phyloP scores from a whole-genome alignment of 139 green algal species.

The Zygnema cylindricum region DNA sequence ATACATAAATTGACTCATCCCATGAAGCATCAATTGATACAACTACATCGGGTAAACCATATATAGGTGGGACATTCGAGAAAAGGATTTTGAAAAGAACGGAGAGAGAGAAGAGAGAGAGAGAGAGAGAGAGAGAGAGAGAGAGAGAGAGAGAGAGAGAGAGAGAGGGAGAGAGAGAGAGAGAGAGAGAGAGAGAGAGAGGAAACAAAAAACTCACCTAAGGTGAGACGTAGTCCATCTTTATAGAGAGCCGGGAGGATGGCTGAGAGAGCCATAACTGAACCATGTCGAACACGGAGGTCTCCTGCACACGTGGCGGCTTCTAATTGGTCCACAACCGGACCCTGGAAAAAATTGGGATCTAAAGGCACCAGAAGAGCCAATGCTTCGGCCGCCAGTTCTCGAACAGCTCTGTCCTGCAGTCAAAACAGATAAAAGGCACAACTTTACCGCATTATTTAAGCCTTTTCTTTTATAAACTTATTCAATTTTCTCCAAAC shows the following conservation, averaged over 20 bases:
- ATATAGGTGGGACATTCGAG: not conserved
- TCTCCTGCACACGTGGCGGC: constrained; percentile 31
- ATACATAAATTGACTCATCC: too few relatives aligned
- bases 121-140: not conserved
- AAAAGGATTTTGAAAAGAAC: not conserved
- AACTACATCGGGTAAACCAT: too few relatives aligned
- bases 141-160: not conserved
- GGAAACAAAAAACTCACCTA: not conserved
- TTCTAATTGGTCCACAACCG: constrained; percentile 45
- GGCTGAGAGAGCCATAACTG: constrained; percentile 77
- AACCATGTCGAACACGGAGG: constrained; percentile 80
- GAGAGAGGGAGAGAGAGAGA: not conserved
- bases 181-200: not conserved
- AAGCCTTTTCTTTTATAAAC: too few relatives aligned
- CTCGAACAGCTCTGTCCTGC: constrained; percentile 65
- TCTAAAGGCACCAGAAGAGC: constrained; percentile 73
- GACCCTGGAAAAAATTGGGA: not conserved
- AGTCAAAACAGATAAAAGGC: not conserved
- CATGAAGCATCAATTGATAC: too few relatives aligned
- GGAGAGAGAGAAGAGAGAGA: not conserved
- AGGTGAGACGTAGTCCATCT: not conserved
- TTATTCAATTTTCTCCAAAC: too few relatives aligned
- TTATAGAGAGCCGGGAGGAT: constrained; percentile 66
- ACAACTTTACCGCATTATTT: too few relatives aligned
- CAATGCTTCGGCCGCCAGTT: constrained; percentile 80